Base-by-base conservation (phyloP, 441 rosid genomes). In the Corymbia calophylla region DNA sequence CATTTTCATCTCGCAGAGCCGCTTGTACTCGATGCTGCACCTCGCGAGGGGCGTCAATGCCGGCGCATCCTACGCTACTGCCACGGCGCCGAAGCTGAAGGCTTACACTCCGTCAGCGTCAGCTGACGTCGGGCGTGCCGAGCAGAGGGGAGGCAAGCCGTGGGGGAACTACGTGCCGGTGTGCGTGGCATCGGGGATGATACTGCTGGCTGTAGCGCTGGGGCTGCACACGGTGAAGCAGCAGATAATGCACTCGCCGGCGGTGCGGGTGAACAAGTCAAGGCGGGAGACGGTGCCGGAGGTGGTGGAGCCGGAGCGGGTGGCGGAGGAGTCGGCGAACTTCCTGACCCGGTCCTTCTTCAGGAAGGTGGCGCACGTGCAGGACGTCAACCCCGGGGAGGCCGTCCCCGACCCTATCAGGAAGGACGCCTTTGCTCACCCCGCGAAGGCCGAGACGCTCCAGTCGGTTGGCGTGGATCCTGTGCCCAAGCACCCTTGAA, bases 301-400 rank as follows among this genome's bases (percentile, higher is more conserved):
- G 91, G 91, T 96, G 29, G 93, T 88, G 55, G 94, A 95, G 39
- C 97, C 98, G 0, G 98, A 97, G 9, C 89, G 66, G 88, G 95
- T 96, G 35, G 86, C 90, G 68, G 90, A 94, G 6, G 97, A 97
- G 86, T 92, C 97, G 16, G 93, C 91, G 4, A 91, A 88, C 90
- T 92, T 95, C 1, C 18, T 91, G 8, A 91, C 89, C 47, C 93
- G 89, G 70, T 96, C 97, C 2, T 93, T 95, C 90, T 97, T 96
- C 84, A 93, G 98, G 93, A 97, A 95, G 87, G 68, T 95, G 11
- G 98, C 97, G 2, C 97, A 95, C 64, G 88, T 96, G 47, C 97
- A 93, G 60, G 97, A 95, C 48, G 92, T 90, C 9, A 93, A 94
- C 19, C 73, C 87, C 17, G 94, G 93, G 2, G 91, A 92, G 31